These are phyloP conservation scores for Fusarium keratoplasticum DNA, from an alignment of 2,329 filamentous ascomycete genomes.

Conservation along the genomic window DNA sequence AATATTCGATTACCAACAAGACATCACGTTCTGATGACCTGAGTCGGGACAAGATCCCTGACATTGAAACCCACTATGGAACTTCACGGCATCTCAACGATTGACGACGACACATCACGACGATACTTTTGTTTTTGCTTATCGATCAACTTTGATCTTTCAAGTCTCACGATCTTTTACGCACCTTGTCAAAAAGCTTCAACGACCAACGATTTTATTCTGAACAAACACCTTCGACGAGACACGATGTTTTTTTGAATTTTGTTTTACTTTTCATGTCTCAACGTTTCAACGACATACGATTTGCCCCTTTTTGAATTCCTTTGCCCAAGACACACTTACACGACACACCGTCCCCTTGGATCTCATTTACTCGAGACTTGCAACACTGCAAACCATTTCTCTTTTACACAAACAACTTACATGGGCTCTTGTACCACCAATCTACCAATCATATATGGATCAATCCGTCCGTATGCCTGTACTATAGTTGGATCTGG, in stretches of 20 bases:
- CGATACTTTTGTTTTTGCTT: slow-evolving; percentile 35
- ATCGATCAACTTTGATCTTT: slow-evolving; percentile 22
- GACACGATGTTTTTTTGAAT: slow-evolving; percentile 37
- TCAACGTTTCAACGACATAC: slow-evolving; percentile 28
- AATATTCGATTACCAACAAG: slow-evolving; percentile 25
- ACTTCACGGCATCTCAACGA: slow-evolving; percentile 41
- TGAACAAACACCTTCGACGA: slow-evolving; percentile 33
- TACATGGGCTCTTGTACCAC: slow-evolving; percentile 27
- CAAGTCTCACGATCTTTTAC: slow-evolving; percentile 40
- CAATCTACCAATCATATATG: slow-evolving; percentile 16
- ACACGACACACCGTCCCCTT: neutral
- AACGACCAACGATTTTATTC: slow-evolving; percentile 41
- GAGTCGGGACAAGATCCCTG: slow-evolving; percentile 2
- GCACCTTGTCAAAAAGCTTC: slow-evolving; percentile 23
- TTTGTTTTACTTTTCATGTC: slow-evolving; percentile 23
- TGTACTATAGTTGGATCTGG: slow-evolving; percentile 40
- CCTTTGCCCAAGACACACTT: neutral
- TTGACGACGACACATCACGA: slow-evolving; percentile 44
- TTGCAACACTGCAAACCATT: slow-evolving; percentile 8
- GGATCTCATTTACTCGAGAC: slow-evolving; percentile 6
- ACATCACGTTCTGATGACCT: slow-evolving; percentile 33
- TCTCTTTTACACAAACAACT: slow-evolving; percentile 3
- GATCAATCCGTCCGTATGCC: slow-evolving; percentile 21
- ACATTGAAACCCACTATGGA: slow-evolving; percentile 21
- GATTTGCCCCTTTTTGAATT: slow-evolving; percentile 16